Conservation (phyloP, 768 basidiomycete genomes). For the Filobasidium wieringae region DNA sequence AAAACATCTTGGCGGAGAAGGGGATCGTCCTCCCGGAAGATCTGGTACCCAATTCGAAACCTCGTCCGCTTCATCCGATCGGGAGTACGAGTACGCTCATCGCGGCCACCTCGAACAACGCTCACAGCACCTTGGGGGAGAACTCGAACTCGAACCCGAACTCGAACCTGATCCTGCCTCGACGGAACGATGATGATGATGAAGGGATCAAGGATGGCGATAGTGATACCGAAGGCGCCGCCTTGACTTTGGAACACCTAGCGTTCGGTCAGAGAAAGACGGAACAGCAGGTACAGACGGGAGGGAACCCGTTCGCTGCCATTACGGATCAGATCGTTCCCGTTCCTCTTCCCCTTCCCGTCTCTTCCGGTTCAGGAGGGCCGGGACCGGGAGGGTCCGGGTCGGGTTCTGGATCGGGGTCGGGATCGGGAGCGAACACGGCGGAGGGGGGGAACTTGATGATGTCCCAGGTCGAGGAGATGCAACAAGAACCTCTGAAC, state of each 20-base stretch:
- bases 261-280: conserved; percentile 31
- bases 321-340: too few species aligned
- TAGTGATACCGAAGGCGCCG: conserved; percentile 37
- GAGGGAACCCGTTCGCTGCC: too few species aligned
- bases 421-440: too few species aligned
- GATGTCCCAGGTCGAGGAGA: too few species aligned
- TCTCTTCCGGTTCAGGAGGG: too few species aligned
- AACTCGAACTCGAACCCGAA: not conserved
- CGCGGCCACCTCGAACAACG: too few species aligned
- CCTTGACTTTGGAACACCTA: conserved; percentile 35
- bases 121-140: too few species aligned
- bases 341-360: too few species aligned
- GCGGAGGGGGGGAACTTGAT: too few species aligned
- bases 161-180: not conserved
- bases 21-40: conserved; percentile 28
- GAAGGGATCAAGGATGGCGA: conserved; percentile 15
- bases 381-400: too few species aligned
- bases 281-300: conserved; percentile 11
- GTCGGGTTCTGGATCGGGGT: too few species aligned
- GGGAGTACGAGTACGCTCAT: not conserved
- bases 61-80: not conserved
- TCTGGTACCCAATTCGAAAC: conserved; percentile 14
- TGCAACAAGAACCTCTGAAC: too few species aligned
- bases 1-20: conserved; percentile 27
- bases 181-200: not conserved